Evolutionary conservation across 192 early-diverging fungal genomes (phyloP).

Genomic region (Entomortierella lignicola): DNA sequence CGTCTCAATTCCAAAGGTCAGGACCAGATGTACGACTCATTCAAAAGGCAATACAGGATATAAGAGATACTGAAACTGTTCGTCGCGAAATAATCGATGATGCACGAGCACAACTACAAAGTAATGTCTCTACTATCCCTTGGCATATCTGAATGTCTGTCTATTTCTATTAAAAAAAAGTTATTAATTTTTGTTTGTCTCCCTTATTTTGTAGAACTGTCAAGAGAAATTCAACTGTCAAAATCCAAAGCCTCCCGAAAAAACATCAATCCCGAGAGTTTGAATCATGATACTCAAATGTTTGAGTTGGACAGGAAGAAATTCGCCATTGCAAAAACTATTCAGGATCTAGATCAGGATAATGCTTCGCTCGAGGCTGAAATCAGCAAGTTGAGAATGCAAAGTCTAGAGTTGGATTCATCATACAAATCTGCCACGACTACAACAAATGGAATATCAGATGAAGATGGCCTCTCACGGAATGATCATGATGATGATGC

Average conservation of each 20-base stretch:
- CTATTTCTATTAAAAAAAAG: background rate
- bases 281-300: slow-evolving; percentile 31
- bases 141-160: too few species aligned
- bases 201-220: slow-evolving; percentile 19
- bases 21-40: slow-evolving; percentile 19
- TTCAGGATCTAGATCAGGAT: slow-evolving; percentile 38
- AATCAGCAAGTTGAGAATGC: slow-evolving; percentile 25
- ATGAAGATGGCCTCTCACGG: background rate
- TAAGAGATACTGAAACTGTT: slow-evolving; percentile 21
- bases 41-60: slow-evolving; percentile 25
- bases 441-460: background rate
- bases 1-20: slow-evolving; percentile 37
- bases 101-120: slow-evolving; percentile 23
- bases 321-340: slow-evolving; percentile 30
- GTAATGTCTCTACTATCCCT: background rate
- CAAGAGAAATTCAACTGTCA: slow-evolving; percentile 30
- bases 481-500: slow-evolving; percentile 11
- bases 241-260: slow-evolving; percentile 21
- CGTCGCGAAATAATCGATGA: slow-evolving; percentile 29
- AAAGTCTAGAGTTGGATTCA: slow-evolving; percentile 33
- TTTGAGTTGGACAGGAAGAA: slow-evolving; percentile 34
- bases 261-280: slow-evolving; percentile 30
- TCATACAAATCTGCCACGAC: background rate
- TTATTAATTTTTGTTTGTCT: background rate
- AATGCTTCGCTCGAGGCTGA: slow-evolving; percentile 39